phyloP scores from a whole-genome alignment of 495 filamentous ascomycete species.

The Aspergillus nidulans region DNA sequence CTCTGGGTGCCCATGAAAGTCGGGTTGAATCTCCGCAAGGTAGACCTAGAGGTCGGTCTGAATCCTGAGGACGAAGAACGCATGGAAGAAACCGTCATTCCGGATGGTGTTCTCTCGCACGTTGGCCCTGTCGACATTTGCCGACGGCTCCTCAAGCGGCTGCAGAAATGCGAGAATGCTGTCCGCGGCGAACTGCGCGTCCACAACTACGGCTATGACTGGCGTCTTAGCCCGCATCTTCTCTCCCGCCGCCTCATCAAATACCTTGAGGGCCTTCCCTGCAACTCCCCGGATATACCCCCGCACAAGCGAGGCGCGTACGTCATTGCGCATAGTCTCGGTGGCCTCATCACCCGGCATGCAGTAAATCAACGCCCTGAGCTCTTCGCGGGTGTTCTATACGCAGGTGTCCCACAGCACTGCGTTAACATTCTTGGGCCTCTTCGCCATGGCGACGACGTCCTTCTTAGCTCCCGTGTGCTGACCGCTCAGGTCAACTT shows the following conservation, averaged over 20 bases:
- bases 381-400: conserved; percentile 82
- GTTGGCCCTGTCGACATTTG: conserved; percentile 93
- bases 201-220: conserved; percentile 93
- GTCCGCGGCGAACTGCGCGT: conserved; percentile 67
- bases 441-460: conserved; percentile 83
- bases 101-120: conserved; percentile 81
- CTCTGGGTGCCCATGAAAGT: conserved; percentile 95
- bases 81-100: conserved; percentile 75
- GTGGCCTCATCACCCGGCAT: conserved; percentile 84
- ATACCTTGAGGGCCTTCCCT: conserved; percentile 71
- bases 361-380: conserved; percentile 85
- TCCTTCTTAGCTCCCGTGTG: conserved; percentile 83
- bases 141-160: conserved; percentile 69
- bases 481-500: conserved; percentile 95
- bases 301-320: conserved; percentile 59
- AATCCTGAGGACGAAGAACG: conserved; percentile 79
- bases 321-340: conserved; percentile 86
- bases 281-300: conserved; percentile 54
- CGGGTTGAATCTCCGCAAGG: conserved; percentile 85
- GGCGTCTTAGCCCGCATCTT: conserved; percentile 80
- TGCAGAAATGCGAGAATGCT: conserved; percentile 69
- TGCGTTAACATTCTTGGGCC: conserved; percentile 92
- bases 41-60: conserved; percentile 84
- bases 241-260: conserved; percentile 63
- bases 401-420: conserved; percentile 76